Conservation (phyloP, 2,329 filamentous ascomycete species). For the Calonectria montana region DNA sequence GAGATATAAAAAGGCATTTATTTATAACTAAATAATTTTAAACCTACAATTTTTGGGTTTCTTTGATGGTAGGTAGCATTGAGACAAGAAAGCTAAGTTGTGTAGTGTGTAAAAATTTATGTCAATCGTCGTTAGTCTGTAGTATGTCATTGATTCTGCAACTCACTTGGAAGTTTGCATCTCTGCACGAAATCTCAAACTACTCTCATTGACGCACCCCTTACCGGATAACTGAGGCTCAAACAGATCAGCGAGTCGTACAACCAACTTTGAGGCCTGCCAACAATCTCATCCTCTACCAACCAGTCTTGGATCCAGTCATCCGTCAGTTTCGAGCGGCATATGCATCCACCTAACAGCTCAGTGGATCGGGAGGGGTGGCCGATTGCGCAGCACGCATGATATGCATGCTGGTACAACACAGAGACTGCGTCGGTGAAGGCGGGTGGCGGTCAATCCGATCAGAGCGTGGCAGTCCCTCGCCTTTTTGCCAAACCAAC, state of each 20-base stretch:
- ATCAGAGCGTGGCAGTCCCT: background rate
- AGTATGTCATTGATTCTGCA: too few relatives aligned
- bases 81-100: too few relatives aligned
- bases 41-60: too few relatives aligned
- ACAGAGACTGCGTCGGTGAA: background rate
- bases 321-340: background rate
- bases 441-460: background rate
- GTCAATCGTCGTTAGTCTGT: too few relatives aligned
- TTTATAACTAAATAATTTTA: too few relatives aligned
- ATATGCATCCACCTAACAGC: background rate
- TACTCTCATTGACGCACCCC: background rate
- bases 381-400: conserved; percentile 13
- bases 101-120: too few relatives aligned
- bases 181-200: background rate
- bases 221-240: conserved; percentile 8
- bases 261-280: conserved; percentile 17
- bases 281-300: background rate
- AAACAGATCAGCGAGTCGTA: conserved; percentile 2
- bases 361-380: background rate
- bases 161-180: too few relatives aligned
- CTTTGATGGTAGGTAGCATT: too few relatives aligned
- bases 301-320: conserved; percentile 8
- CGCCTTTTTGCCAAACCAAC: background rate
- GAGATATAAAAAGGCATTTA: too few relatives aligned
- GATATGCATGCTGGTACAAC: background rate